Conservation (phyloP, 345 rosid species). For the Leavenworthia alabamica region DNA sequence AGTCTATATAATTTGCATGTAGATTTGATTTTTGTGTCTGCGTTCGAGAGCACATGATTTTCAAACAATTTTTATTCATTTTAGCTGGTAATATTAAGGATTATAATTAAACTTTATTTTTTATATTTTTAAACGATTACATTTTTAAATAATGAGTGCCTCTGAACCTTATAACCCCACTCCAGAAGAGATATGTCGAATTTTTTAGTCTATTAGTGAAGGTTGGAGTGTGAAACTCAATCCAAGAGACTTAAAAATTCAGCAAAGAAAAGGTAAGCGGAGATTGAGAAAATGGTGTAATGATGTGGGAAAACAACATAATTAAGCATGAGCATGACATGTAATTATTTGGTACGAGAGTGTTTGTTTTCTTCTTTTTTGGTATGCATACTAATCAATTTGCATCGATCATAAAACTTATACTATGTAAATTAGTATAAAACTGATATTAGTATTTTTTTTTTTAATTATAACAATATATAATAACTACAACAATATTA, state of each 20-base stretch:
- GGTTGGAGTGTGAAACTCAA: neutral
- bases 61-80: neutral
- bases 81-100: neutral
- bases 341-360: constrained; percentile 54
- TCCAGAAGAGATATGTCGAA: constrained; percentile 1
- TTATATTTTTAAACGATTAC: neutral
- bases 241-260: neutral
- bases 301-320: constrained; percentile 55
- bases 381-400: neutral
- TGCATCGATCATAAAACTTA: no score
- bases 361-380: neutral
- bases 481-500: no score
- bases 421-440: no score
- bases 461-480: no score
- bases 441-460: no score
- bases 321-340: constrained; percentile 63
- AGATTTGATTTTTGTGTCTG: no score
- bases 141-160: neutral
- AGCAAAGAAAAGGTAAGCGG: constrained; percentile 13
- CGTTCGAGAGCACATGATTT: neutral
- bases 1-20: no score
- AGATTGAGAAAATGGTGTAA: constrained; percentile 12
- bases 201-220: neutral
- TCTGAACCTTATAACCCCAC: constrained; percentile 16
- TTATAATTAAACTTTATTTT: neutral